Conservation (phyloP, 495 filamentous ascomycete genomes). For the Hypoxylon fuscum region DNA sequence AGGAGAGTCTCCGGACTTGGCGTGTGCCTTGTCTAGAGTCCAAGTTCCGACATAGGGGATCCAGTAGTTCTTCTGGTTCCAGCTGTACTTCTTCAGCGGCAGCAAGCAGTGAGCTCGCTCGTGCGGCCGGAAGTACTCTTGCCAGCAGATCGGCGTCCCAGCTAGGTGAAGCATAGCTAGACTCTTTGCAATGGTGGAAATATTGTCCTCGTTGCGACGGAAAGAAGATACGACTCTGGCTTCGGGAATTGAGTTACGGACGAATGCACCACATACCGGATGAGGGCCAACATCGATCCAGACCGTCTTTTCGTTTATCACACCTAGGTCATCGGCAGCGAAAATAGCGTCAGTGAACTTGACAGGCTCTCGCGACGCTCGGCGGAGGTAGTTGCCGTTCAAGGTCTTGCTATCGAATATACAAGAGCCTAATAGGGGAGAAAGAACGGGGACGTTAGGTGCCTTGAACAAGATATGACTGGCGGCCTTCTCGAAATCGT, state of each 20-base stretch:
- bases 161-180: constrained; percentile 53
- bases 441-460: constrained; percentile 65
- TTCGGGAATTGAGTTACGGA: constrained; percentile 57
- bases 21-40: constrained; percentile 67
- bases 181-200: constrained; percentile 54
- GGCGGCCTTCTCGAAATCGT: constrained; percentile 61
- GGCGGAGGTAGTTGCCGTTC: neutral
- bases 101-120: constrained; percentile 59
- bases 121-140: constrained; percentile 68
- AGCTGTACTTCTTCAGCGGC: constrained; percentile 65
- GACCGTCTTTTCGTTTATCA: constrained; percentile 47
- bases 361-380: neutral
- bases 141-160: constrained; percentile 68
- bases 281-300: constrained; percentile 66
- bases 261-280: constrained; percentile 64
- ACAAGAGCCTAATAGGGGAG: constrained; percentile 52
- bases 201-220: constrained; percentile 46
- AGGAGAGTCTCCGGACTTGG: constrained; percentile 26
- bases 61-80: constrained; percentile 76
- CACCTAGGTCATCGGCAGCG: constrained; percentile 43
- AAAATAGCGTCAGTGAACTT: constrained; percentile 61
- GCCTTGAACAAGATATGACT: constrained; percentile 57
- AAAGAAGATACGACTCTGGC: constrained; percentile 21
- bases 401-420: neutral
- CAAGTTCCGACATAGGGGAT: constrained; percentile 67